Percentiles rank a stretch among this genome's conserved stretches.
These are phyloP conservation scores for Brassica nigra DNA, from an alignment of 345 rosid genomes.

Conservation along the genomic window DNA sequence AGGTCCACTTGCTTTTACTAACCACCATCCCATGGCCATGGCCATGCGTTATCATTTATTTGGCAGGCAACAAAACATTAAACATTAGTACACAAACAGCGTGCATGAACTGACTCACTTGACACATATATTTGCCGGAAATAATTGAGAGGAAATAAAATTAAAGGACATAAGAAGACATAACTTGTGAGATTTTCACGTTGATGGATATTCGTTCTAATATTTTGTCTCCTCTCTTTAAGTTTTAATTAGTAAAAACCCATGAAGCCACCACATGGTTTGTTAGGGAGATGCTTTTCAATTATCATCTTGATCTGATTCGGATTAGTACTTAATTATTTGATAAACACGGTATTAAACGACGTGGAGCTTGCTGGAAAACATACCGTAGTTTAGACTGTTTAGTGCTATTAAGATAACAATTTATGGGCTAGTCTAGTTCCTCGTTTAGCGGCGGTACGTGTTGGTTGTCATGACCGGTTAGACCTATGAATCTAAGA, in stretches of 20 bases:
- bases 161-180: constrained; percentile 33
- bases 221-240: constrained; percentile 21
- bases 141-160: constrained; percentile 24
- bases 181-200: constrained; percentile 29
- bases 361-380: constrained; percentile 45
- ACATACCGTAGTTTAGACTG: constrained; percentile 14
- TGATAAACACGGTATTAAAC: constrained; percentile 28
- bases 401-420: constrained; percentile 10
- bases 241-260: constrained; percentile 30
- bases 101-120: constrained; percentile 35
- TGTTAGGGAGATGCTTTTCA: constrained; percentile 38
- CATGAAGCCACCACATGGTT: constrained; percentile 41
- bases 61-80: constrained; percentile 40
- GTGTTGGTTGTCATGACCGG: constrained; percentile 20
- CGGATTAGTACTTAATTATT: constrained; percentile 37
- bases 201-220: constrained; percentile 36
- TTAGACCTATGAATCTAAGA: background rate
- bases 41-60: constrained; percentile 41
- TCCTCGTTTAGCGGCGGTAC: constrained; percentile 27
- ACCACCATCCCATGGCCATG: constrained; percentile 13
- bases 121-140: constrained; percentile 39
- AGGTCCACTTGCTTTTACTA: constrained; percentile 29
- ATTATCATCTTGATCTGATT: constrained; percentile 42
- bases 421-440: constrained; percentile 12
- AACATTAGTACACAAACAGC: constrained; percentile 33